phyloP scores from a whole-genome alignment of 352 stramenopile genomes.

The Thalassiosira gravida region DNA sequence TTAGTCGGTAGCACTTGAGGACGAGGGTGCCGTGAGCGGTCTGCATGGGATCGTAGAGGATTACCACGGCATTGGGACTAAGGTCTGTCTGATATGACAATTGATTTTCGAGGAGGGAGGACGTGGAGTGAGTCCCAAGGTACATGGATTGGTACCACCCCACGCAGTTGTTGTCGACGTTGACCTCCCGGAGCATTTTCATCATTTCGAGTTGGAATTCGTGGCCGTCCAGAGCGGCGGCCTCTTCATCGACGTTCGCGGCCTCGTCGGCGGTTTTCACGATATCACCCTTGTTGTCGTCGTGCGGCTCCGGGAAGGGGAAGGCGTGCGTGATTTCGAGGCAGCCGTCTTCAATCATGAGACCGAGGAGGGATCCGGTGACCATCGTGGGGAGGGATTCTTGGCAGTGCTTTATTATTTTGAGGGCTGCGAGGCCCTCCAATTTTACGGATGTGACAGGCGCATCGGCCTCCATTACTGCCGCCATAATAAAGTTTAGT shows the following conservation, averaged over 20 bases:
- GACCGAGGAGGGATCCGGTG: slow-evolving; percentile 93
- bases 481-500: slow-evolving; percentile 59
- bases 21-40: slow-evolving; percentile 92
- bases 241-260: slow-evolving; percentile 85
- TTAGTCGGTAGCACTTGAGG: slow-evolving; percentile 95
- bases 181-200: slow-evolving; percentile 96
- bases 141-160: slow-evolving; percentile 98
- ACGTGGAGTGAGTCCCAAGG: slow-evolving; percentile 94
- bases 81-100: slow-evolving; percentile 96
- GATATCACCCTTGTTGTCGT: slow-evolving; percentile 55
- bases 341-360: slow-evolving; percentile 89
- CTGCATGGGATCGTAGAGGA: slow-evolving; percentile 97
- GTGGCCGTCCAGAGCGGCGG: slow-evolving; percentile 80
- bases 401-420: slow-evolving; percentile 97
- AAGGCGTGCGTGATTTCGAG: slow-evolving; percentile 98
- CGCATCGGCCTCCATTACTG: slow-evolving; percentile 66
- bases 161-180: slow-evolving; percentile 99
- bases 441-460: slow-evolving; percentile 79
- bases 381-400: slow-evolving; percentile 93
- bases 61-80: slow-evolving; percentile 94
- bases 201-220: slow-evolving; percentile 99
- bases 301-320: slow-evolving; percentile 88
- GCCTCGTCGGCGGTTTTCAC: slow-evolving; percentile 82
- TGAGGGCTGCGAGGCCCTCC: slow-evolving; percentile 83
- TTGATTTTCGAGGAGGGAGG: slow-evolving; percentile 93